phyloP scores from a whole-genome alignment of 225 moss, liverwort and hornwort genomes.

The Pseudoscleropodium purum region DNA sequence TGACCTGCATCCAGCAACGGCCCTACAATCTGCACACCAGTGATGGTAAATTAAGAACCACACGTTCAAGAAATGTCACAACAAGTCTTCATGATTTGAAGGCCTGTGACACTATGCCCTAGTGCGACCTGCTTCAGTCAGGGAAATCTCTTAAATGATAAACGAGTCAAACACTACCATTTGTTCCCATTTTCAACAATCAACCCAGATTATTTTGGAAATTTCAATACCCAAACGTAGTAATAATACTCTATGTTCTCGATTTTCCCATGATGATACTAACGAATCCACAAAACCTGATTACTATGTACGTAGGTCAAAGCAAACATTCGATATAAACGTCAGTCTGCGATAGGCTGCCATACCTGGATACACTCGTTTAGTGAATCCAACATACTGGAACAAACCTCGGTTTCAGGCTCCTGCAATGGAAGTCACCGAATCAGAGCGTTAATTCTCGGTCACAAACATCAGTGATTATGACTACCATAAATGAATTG shows the following conservation, averaged over 20 bases:
- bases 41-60: background rate
- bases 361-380: constrained; percentile 94
- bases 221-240: background rate
- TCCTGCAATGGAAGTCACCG: constrained; percentile 44
- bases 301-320: background rate
- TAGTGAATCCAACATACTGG: constrained; percentile 91
- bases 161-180: background rate
- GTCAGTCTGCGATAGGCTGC: background rate
- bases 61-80: background rate
- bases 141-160: too few relatives aligned
- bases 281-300: background rate
- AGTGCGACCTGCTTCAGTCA: background rate
- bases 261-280: background rate
- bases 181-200: background rate
- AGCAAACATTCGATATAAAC: background rate
- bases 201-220: background rate
- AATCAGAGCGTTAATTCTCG: background rate
- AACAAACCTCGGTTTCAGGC: constrained; percentile 94
- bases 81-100: background rate
- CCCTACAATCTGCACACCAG: constrained; percentile 59
- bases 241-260: background rate
- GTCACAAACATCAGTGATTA: background rate
- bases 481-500: background rate
- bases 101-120: background rate
- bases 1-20: constrained; percentile 71